Conservation (phyloP, 169 alveolate genomes). For the Besnoitia besnoiti region DNA sequence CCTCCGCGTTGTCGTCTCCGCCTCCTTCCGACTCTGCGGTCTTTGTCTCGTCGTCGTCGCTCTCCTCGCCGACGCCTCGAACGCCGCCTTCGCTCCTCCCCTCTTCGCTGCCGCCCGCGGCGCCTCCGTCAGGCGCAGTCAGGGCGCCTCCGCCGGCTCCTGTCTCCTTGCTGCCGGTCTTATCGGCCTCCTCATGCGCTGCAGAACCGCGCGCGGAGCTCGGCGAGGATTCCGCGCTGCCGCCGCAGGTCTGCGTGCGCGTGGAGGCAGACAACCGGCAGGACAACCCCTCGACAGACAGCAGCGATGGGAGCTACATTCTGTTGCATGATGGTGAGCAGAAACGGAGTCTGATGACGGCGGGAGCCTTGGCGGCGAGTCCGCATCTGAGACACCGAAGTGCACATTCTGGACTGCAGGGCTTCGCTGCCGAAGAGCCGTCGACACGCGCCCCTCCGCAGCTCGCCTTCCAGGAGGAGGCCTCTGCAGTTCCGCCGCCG, state of each 20-base stretch:
- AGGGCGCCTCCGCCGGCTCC: too few species aligned
- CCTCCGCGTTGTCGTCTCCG: not conserved
- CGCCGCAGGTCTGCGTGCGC: not conserved
- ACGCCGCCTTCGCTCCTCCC: not conserved
- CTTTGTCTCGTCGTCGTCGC: too few species aligned
- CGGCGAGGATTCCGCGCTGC: not conserved
- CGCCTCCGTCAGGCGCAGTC: not conserved
- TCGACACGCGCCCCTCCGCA: too few species aligned
- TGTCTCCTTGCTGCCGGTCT: too few species aligned
- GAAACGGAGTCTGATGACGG: not conserved
- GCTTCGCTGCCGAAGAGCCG: not conserved
- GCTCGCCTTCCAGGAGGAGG: too few species aligned
- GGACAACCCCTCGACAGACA: not conserved
- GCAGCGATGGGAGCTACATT: constrained; percentile 22
- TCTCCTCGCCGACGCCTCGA: not conserved
- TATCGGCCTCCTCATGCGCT: too few species aligned
- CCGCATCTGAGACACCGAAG: not conserved
- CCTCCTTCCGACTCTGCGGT: not conserved
- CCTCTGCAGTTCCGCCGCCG: too few species aligned
- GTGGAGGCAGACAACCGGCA: not conserved
- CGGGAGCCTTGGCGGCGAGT: not conserved
- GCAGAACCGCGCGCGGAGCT: too few species aligned
- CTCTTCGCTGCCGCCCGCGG: not conserved
- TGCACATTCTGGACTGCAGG: not conserved
- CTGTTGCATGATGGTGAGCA: not conserved